Percentiles rank a stretch among this genome's conserved stretches.
These are phyloP conservation scores for Penicillium sp. DNA, from an alignment of 2,329 filamentous ascomycete genomes.

Conservation along the genomic window DNA sequence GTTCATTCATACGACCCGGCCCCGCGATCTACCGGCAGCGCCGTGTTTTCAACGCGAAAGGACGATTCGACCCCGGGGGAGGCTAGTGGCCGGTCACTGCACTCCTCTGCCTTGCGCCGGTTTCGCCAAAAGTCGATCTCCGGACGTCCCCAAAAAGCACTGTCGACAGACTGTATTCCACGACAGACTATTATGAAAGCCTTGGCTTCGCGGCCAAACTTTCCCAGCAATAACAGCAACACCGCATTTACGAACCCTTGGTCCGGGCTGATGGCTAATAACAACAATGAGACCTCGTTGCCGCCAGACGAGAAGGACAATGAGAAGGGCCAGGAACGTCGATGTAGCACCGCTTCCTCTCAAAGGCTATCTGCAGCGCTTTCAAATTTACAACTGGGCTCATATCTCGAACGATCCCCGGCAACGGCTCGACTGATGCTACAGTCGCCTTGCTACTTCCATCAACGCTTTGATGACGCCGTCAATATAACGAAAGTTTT, in stretches of 20 bases:
- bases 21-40: slow-evolving; percentile 19
- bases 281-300: slow-evolving; percentile 17
- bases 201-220: slow-evolving; percentile 61
- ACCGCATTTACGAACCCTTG: slow-evolving; percentile 59
- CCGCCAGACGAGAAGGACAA: not conserved
- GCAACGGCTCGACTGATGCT: slow-evolving; percentile 60
- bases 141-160: slow-evolving; percentile 47
- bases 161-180: slow-evolving; percentile 66
- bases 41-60: slow-evolving; percentile 19
- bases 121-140: slow-evolving; percentile 36
- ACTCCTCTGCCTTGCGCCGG: slow-evolving; percentile 32
- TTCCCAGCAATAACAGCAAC: slow-evolving; percentile 52
- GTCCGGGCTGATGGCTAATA: slow-evolving; percentile 56
- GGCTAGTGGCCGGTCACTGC: slow-evolving; percentile 23
- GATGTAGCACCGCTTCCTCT: slow-evolving; percentile 49
- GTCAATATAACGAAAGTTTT: slow-evolving; percentile 93
- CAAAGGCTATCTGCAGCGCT: slow-evolving; percentile 64
- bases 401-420: slow-evolving; percentile 44
- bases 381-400: slow-evolving; percentile 49
- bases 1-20: slow-evolving; percentile 25
- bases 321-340: slow-evolving; percentile 30
- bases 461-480: slow-evolving; percentile 92
- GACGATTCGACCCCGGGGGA: slow-evolving; percentile 27
- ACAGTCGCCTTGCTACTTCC: slow-evolving; percentile 95
- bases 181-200: slow-evolving; percentile 82